These are phyloP conservation scores for Kwoniella botswanensis DNA, from an alignment of 768 basidiomycete genomes.

Conservation along the genomic window DNA sequence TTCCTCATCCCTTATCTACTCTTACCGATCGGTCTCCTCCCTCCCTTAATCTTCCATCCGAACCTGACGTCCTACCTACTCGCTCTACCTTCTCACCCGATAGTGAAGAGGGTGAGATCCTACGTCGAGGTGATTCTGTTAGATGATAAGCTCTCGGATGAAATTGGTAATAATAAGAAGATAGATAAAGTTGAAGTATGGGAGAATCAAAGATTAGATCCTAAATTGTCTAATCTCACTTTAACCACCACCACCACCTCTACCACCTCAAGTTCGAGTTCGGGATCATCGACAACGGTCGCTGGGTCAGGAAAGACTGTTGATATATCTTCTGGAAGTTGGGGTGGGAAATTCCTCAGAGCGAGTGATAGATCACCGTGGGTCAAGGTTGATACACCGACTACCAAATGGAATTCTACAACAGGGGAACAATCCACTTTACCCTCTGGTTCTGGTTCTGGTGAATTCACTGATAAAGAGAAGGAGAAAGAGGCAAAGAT, in stretches of 20 bases:
- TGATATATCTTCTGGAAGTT: conserved; percentile 20
- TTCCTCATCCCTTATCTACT: conserved; percentile 49
- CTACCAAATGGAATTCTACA: conserved; percentile 17
- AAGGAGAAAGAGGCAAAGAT: conserved; percentile 22
- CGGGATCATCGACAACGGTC: not conserved
- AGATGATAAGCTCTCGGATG: conserved; percentile 48
- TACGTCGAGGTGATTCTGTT: conserved; percentile 38
- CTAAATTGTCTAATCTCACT: conserved; percentile 21
- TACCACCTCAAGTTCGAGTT: not conserved
- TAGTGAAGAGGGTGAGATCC: conserved; percentile 22
- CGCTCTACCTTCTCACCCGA: conserved; percentile 26
- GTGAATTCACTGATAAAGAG: conserved; percentile 1
- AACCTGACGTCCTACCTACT: conserved; percentile 38
- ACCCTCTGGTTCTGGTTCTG: conserved; percentile 8
- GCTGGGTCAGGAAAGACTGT: not conserved
- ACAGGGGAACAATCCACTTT: conserved; percentile 4
- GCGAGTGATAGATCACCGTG: conserved; percentile 48
- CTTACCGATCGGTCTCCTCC: conserved; percentile 47
- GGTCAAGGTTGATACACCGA: conserved; percentile 36
- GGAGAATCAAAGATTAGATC: conserved; percentile 57
- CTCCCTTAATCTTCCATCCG: conserved; percentile 55
- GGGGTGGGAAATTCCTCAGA: conserved; percentile 32
- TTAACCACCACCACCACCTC: not conserved
- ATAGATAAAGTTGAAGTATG: conserved; percentile 53
- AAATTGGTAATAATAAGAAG: conserved; percentile 36